Percentiles rank a stretch among this genome's conserved stretches.
Evolutionary conservation across 495 filamentous ascomycete genomes (phyloP).

Genomic region (Penicillium egyptiacum): DNA sequence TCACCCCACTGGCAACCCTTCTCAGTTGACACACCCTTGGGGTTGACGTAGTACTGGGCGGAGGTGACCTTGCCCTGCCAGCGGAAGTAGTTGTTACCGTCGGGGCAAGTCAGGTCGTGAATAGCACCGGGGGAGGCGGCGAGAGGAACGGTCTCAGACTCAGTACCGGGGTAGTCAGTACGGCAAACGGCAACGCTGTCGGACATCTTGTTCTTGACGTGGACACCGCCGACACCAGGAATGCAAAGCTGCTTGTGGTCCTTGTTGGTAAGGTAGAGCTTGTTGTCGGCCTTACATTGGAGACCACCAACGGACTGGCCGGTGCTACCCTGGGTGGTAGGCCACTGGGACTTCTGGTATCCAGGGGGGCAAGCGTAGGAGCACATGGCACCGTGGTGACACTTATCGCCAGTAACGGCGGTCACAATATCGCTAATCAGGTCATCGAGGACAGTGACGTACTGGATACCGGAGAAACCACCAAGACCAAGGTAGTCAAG

Average conservation of each 20-base stretch:
- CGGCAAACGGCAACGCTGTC: conserved; percentile 76
- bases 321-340: conserved; percentile 70
- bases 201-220: conserved; percentile 69
- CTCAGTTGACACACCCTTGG: conserved; percentile 60
- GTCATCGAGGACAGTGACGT: conserved; percentile 39
- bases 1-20: conserved; percentile 81
- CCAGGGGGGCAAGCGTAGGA: conserved; percentile 92
- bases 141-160: conserved; percentile 79
- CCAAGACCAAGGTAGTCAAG: conserved; percentile 65
- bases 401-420: conserved; percentile 54
- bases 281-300: conserved; percentile 71
- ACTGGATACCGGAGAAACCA: conserved; percentile 84
- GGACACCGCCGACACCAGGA: conserved; percentile 65
- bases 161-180: conserved; percentile 91
- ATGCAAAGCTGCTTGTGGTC: conserved; percentile 71
- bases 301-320: conserved; percentile 90
- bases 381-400: conserved; percentile 68
- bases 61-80: conserved; percentile 75
- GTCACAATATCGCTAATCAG: conserved; percentile 62
- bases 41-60: conserved; percentile 97
- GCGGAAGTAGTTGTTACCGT: conserved; percentile 66
- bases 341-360: conserved; percentile 95
- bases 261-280: conserved; percentile 74
- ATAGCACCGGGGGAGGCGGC: conserved; percentile 54
- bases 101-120: conserved; percentile 69